These are phyloP conservation scores for Triticum turgidum DNA, from an alignment of 176 grass and related monocot species.

Conservation along the genomic window DNA sequence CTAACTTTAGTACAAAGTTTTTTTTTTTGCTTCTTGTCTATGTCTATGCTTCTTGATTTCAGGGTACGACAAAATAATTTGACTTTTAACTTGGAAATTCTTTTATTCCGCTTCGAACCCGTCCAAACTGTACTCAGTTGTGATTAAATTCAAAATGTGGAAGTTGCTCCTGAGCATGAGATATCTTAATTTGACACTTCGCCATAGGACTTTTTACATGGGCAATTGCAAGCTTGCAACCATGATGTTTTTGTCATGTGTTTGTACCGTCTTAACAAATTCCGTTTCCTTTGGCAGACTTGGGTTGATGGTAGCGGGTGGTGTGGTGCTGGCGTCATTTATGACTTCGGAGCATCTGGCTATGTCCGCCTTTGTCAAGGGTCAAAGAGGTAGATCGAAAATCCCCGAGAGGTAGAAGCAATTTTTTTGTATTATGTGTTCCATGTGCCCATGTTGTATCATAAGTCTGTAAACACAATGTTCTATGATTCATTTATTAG, in stretches of 20 bases:
- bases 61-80: not conserved
- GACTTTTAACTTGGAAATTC: not conserved
- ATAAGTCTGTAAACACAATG: slow-evolving; percentile 24
- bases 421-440: slow-evolving; percentile 26
- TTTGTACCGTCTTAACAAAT: not conserved
- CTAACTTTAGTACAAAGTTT: too few species aligned
- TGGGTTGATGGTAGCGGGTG: slow-evolving; percentile 67
- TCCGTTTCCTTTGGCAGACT: slow-evolving; percentile 46
- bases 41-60: not conserved
- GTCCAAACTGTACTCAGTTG: not conserved
- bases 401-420: slow-evolving; percentile 39
- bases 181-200: not conserved
- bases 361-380: slow-evolving; percentile 66
- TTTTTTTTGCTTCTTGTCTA: not conserved
- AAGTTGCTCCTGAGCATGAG: not conserved
- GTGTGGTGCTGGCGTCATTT: slow-evolving; percentile 59
- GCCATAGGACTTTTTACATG: not conserved
- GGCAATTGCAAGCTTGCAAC: not conserved
- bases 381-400: slow-evolving; percentile 47
- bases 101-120: not conserved
- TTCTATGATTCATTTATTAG: slow-evolving; percentile 9
- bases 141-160: not conserved
- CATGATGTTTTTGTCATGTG: not conserved
- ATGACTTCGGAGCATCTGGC: slow-evolving; percentile 80
- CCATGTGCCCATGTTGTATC: slow-evolving; percentile 39